These are phyloP conservation scores for Biancaea sappan DNA, from an alignment of 306 rosid genomes.

Conservation along the genomic window DNA sequence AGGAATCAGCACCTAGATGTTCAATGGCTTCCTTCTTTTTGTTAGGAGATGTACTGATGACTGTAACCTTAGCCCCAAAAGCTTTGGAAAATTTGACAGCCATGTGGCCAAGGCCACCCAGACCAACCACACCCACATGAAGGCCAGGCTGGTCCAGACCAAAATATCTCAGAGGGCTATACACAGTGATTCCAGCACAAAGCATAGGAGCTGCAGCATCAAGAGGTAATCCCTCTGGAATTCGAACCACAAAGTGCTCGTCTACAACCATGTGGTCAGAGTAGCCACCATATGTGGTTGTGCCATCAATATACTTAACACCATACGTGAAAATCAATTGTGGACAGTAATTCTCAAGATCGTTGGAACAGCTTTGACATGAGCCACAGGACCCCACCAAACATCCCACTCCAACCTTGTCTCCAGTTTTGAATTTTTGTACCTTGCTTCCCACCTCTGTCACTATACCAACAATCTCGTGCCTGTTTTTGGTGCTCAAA, in stretches of 20 bases:
- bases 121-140: slow-evolving; percentile 47
- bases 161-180: slow-evolving; percentile 43
- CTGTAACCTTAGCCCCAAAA: slow-evolving; percentile 43
- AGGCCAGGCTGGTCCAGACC: slow-evolving; percentile 47
- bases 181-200: slow-evolving; percentile 51
- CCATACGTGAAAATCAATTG: background rate
- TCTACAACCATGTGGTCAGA: slow-evolving; percentile 29
- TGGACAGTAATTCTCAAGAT: slow-evolving; percentile 33
- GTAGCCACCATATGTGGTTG: slow-evolving; percentile 36
- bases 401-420: slow-evolving; percentile 49
- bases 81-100: slow-evolving; percentile 48
- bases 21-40: slow-evolving; percentile 38
- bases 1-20: slow-evolving; percentile 37
- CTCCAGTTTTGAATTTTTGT: slow-evolving; percentile 43
- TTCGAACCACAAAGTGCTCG: slow-evolving; percentile 20
- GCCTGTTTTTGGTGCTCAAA: too few species aligned
- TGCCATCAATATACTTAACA: slow-evolving; percentile 18
- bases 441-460: slow-evolving; percentile 54
- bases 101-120: slow-evolving; percentile 49
- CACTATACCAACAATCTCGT: slow-evolving; percentile 54
- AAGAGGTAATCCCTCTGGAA: slow-evolving; percentile 36
- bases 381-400: slow-evolving; percentile 46
- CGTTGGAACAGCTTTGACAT: slow-evolving; percentile 25
- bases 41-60: slow-evolving; percentile 27
- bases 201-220: slow-evolving; percentile 47